These are phyloP conservation scores for Diatrype stigma DNA, from an alignment of 2,329 filamentous ascomycete genomes.

Conservation along the genomic window DNA sequence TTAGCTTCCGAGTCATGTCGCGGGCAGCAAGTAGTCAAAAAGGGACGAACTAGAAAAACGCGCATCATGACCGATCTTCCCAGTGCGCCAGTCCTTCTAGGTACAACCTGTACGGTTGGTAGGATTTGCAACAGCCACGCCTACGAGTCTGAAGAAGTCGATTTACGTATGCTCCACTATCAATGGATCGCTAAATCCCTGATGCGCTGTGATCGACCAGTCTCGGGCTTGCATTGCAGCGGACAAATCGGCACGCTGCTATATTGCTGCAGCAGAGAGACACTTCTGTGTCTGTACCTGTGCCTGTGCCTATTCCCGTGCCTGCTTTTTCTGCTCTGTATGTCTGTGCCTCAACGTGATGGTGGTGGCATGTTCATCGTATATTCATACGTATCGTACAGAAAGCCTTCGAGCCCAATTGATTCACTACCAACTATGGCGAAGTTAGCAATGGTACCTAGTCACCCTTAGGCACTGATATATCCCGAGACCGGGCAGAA, in stretches of 20 bases:
- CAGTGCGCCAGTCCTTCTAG: no score
- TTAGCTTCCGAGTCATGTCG: no score
- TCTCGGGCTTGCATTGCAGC: not conserved
- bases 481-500: constrained; percentile 5
- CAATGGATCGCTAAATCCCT: not conserved
- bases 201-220: not conserved
- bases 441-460: constrained; percentile 7
- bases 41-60: no score
- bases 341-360: not conserved
- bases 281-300: no score
- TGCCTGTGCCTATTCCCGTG: not conserved
- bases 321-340: not conserved
- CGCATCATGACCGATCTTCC: no score
- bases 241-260: not conserved
- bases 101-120: not conserved
- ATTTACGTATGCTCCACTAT: not conserved
- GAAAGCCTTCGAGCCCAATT: constrained; percentile 21
- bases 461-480: constrained; percentile 28
- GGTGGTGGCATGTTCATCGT: no score
- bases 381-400: not conserved
- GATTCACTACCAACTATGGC: constrained; percentile 17
- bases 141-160: not conserved
- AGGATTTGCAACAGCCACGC: not conserved
- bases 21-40: no score
- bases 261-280: no score